These are phyloP conservation scores for Prunus mongolica DNA, from an alignment of 306 rosid species.

Conservation along the genomic window DNA sequence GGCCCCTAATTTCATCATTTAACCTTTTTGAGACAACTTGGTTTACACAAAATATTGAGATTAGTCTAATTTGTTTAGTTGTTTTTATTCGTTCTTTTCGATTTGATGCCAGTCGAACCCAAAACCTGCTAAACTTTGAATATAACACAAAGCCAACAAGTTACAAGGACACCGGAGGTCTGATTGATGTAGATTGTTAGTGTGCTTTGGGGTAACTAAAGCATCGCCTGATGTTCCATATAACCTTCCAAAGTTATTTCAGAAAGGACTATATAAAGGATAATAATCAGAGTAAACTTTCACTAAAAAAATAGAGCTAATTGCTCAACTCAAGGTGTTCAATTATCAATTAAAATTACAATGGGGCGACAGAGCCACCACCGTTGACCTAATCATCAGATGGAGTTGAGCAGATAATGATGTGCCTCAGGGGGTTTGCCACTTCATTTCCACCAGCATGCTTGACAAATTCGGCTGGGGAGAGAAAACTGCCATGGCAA, in stretches of 20 bases:
- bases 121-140: neutral
- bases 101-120: neutral
- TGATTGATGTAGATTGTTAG: neutral
- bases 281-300: neutral
- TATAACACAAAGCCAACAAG: neutral
- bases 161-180: neutral
- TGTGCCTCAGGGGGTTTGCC: slow-evolving; percentile 61
- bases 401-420: slow-evolving; percentile 32
- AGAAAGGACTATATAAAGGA: neutral
- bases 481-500: slow-evolving; percentile 65
- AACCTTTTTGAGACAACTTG: too few species aligned
- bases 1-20: too few species aligned
- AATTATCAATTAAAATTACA: neutral
- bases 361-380: slow-evolving; percentile 5
- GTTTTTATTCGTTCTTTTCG: too few species aligned
- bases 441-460: slow-evolving; percentile 59
- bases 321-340: neutral
- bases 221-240: neutral
- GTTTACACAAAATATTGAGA: too few species aligned
- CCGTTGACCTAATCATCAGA: slow-evolving; percentile 14
- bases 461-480: slow-evolving; percentile 62
- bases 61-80: too few species aligned
- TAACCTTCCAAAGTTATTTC: too few species aligned
- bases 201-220: neutral
- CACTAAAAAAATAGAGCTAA: neutral